Percentiles rank a stretch among this genome's conserved stretches.
phyloP scores from a whole-genome alignment of 306 rosid genomes.

The Medicago truncatula region DNA sequence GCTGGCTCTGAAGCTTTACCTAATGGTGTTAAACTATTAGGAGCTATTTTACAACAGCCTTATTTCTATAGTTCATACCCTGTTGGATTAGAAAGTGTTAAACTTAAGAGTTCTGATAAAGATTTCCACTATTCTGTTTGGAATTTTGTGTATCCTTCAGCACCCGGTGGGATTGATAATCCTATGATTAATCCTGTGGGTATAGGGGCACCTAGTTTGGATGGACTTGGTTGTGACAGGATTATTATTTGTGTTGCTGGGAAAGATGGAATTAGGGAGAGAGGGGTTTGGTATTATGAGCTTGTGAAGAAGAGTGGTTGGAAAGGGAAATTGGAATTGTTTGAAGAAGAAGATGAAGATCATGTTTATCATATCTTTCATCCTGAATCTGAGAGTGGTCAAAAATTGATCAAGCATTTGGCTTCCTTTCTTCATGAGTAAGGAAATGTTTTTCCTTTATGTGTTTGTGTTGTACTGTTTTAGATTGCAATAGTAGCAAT shows the following conservation, averaged over 20 bases:
- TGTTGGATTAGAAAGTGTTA: slow-evolving; percentile 4
- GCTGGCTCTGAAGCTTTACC: slow-evolving; percentile 2
- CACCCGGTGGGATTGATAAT: background rate
- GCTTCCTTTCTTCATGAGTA: slow-evolving; percentile 4
- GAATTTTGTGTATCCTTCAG: background rate
- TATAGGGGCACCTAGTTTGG: background rate
- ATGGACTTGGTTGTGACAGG: background rate
- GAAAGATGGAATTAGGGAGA: background rate
- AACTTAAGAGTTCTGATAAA: background rate
- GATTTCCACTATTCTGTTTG: background rate
- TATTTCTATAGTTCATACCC: background rate
- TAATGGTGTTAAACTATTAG: background rate
- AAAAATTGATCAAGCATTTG: background rate
- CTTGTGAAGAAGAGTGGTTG: slow-evolving; percentile 10
- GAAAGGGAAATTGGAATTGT: slow-evolving; percentile 14
- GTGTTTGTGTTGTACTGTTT: background rate
- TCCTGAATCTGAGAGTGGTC: slow-evolving; percentile 9
- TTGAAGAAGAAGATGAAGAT: slow-evolving; percentile 7
- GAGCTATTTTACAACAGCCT: slow-evolving; percentile 12
- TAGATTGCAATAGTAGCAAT: background rate
- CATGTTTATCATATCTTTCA: slow-evolving; percentile 19
- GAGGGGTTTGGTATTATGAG: slow-evolving; percentile 17
- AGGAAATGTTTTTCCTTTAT: background rate
- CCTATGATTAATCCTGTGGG: background rate
- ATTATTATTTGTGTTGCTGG: slow-evolving; percentile 15